Conservation (phyloP, 768 basidiomycete species). For the Trametes meyenii region DNA sequence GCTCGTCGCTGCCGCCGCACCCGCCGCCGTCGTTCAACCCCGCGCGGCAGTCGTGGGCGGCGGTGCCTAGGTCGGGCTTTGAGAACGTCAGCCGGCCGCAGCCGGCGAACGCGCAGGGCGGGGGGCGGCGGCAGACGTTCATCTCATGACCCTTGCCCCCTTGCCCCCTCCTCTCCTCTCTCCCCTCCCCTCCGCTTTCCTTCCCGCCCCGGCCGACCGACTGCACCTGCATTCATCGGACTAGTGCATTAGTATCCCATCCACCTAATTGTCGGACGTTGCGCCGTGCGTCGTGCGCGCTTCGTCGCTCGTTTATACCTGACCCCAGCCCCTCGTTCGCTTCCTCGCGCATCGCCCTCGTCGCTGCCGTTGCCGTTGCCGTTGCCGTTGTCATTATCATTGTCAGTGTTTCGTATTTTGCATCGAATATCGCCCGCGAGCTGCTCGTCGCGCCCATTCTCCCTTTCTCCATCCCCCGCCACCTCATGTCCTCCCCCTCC, state of each 20-base stretch:
- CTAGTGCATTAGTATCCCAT: slow-evolving; percentile 6
- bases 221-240: background rate
- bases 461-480: background rate
- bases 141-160: slow-evolving; percentile 26
- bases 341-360: background rate
- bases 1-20: slow-evolving; percentile 28
- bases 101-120: background rate
- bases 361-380: background rate
- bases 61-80: slow-evolving; percentile 28
- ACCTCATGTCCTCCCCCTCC: background rate
- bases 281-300: slow-evolving; percentile 2
- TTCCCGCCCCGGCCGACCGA: background rate
- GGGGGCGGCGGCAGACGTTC: slow-evolving; percentile 31
- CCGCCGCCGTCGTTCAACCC: slow-evolving; percentile 28
- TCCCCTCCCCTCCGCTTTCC: background rate
- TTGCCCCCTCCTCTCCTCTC: background rate
- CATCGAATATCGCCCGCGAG: background rate
- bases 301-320: slow-evolving; percentile 8
- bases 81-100: slow-evolving; percentile 33
- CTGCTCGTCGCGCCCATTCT: background rate
- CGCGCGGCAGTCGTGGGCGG: slow-evolving; percentile 26
- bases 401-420: background rate
- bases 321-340: slow-evolving; percentile 1
- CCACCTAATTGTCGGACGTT: slow-evolving; percentile 3
- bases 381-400: background rate